Base-by-base conservation (phyloP, 1,284 basidiomycete genomes). In the Mycena citricolor region DNA sequence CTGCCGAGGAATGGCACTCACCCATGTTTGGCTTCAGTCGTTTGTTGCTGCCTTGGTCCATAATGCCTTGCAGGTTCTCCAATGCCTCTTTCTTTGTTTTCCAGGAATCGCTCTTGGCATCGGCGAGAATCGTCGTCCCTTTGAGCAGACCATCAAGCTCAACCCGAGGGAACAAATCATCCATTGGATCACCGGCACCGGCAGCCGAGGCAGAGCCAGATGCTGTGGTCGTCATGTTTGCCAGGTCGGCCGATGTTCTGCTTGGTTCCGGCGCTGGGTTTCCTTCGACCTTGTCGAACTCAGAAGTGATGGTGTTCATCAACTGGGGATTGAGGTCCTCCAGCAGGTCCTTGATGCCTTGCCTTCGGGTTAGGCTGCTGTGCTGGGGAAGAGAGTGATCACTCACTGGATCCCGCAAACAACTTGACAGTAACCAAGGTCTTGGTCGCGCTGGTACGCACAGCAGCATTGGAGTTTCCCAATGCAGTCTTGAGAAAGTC, bases 1-100 rank as follows among this genome's bases (percentile, higher is more conserved):
- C 12, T 43, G 17, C 42, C 34, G 38, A 41, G 24, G 21, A 40
- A 31, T 39, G 32, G 45, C 35, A 65, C 78, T 57, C 61, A 90
- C 91, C 90, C 84, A 99, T 91, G 24, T 71, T 81, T 8, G 90
- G 80, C 64, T 98, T 97, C 44, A 99, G 64, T 8, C 97, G 83
- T 56, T 94, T 93, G 63, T 99, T 98, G 34, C 82, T 76, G 41
- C 90, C 90, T 65, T 92, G 85, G 57, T 97, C 92, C 30, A 99
- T 68, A 41, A 94, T 79, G 0, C 79, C 81, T 56, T 90, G 88
- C 12, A 99, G 67, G 1, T 76, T 73, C 61, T 99, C 97, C 43
- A 99, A 74, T 1, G 90, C 94, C 60, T 97, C 97, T 65, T 99
- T 99, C 68, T 95, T 88, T 5, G 82, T 84, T 69, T 99, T 99